These are phyloP conservation scores for Nakazawaea anatomiae DNA, from an alignment of 805 yeast species.

Conservation along the genomic window DNA sequence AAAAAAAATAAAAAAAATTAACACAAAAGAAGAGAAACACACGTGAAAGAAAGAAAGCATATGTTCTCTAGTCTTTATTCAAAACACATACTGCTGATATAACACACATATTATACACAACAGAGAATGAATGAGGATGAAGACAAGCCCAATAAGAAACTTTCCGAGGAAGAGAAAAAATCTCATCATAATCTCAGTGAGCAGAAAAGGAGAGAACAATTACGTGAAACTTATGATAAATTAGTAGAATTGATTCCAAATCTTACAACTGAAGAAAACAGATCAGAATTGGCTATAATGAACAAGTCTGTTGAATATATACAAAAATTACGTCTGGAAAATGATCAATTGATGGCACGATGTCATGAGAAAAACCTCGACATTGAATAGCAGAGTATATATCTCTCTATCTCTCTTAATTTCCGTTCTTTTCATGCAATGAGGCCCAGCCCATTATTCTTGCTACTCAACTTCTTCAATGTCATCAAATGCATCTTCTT, in stretches of 20 bases:
- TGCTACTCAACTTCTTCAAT: background rate
- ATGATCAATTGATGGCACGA: slow-evolving; percentile 34
- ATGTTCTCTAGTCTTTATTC: too few species aligned
- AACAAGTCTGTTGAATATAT: slow-evolving; percentile 57
- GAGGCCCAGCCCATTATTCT: too few species aligned
- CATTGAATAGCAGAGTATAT: slow-evolving; percentile 8
- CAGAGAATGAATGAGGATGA: background rate
- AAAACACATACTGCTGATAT: too few species aligned
- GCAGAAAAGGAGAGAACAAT: slow-evolving; percentile 80
- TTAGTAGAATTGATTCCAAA: slow-evolving; percentile 74
- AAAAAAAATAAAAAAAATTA: too few species aligned
- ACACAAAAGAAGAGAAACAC: too few species aligned
- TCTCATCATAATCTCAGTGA: slow-evolving; percentile 45
- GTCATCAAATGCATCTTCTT: slow-evolving; percentile 12
- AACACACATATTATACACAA: background rate
- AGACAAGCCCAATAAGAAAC: slow-evolving; percentile 3
- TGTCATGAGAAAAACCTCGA: slow-evolving; percentile 25
- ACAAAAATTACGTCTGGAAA: slow-evolving; percentile 42
- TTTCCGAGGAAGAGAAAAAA: slow-evolving; percentile 27
- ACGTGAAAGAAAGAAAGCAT: too few species aligned
- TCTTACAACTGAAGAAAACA: slow-evolving; percentile 57
- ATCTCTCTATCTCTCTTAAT: background rate
- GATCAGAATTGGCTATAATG: slow-evolving; percentile 76
- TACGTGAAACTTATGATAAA: slow-evolving; percentile 74
- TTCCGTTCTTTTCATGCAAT: too few species aligned